Percentiles rank a stretch among this genome's conserved stretches.
Evolutionary conservation across 495 filamentous ascomycete genomes (phyloP).

Genomic region (Tuber indicum): DNA sequence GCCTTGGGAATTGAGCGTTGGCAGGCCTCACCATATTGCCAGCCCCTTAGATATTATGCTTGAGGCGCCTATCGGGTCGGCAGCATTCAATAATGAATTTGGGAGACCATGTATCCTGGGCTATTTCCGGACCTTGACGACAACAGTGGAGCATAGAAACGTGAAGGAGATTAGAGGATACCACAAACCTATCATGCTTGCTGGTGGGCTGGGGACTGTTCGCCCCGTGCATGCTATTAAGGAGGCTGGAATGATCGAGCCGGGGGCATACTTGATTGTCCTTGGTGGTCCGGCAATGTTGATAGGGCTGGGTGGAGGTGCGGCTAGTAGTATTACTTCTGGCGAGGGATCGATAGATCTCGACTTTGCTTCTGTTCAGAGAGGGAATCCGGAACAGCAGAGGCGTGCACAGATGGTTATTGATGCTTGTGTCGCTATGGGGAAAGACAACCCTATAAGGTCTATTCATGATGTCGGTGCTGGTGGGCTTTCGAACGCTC

Average conservation of each 20-base stretch:
- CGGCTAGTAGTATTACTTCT: slow-evolving; percentile 82
- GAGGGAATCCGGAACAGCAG: slow-evolving; percentile 92
- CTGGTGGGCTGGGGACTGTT: slow-evolving; percentile 94
- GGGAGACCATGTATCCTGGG: slow-evolving; percentile 85
- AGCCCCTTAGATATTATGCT: slow-evolving; percentile 94
- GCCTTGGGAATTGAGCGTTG: slow-evolving; percentile 88
- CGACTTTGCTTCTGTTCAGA: slow-evolving; percentile 92
- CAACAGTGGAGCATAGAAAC: slow-evolving; percentile 55
- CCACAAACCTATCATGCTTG: slow-evolving; percentile 99
- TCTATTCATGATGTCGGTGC: slow-evolving; percentile 98
- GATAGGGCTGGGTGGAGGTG: slow-evolving; percentile 91
- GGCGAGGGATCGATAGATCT: slow-evolving; percentile 82
- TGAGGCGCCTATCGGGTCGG: slow-evolving; percentile 88
- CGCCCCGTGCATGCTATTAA: slow-evolving; percentile 87
- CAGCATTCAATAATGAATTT: slow-evolving; percentile 96
- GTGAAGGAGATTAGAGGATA: slow-evolving; percentile 76
- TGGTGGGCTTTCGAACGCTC: slow-evolving; percentile 86
- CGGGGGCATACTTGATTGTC: slow-evolving; percentile 81
- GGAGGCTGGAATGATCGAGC: slow-evolving; percentile 63
- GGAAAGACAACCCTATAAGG: slow-evolving; percentile 75
- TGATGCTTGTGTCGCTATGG: slow-evolving; percentile 80
- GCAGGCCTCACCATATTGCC: slow-evolving; percentile 84
- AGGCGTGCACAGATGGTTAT: slow-evolving; percentile 94
- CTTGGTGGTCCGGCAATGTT: slow-evolving; percentile 95
- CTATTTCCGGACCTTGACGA: slow-evolving; percentile 81